Evolutionary conservation across 2,329 filamentous ascomycete species (phyloP), one percentile per base, ranked within the genome.

Genomic region (Ophiostoma quercus): DNA sequence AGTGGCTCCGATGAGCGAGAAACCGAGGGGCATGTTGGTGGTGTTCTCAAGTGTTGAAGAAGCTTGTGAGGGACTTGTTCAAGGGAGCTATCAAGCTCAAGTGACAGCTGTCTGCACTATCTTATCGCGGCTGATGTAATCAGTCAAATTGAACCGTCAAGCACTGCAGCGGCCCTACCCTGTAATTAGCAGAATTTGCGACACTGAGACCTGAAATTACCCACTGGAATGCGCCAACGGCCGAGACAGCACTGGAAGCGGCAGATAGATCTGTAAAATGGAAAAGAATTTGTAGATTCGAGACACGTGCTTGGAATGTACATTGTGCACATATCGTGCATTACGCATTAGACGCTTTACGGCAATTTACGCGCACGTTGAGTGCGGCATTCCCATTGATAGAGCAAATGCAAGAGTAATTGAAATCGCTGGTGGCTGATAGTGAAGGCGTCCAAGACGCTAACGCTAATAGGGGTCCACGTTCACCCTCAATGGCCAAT

Each of bases 11-110:
- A 73, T 69, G 3, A 72, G 32, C 2, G 73, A 74, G 43, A 32
- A 62, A 0, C 70, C 72, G n/a, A 74, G 71, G 12, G 54, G 67
- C 73, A 74, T 74, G 14, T 6, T 51, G 54, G 19, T 25, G 51
- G 2, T 5, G 60, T 63, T 12, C 6, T 1, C 22, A 6, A 11
- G 43, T 16, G 14, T 14, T 2, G 25, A 12, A 9, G 7, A 60
- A 29, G n/a, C 7, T 22, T 16, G 54, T 25, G 54, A 29, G 54
- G 25, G 54, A 22, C 54, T 12, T 22, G 54, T 25, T 4, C 3
- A 19, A 25, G 12, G 22, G 54, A 60, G 54, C n/a, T 60, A 4
- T 34, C 29, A 14, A 16, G 29, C 57, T 57, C n/a, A 57, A 57
- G 51, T 57, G 51, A 25, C 51, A 57, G 51, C 51, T 57, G 51